phyloP scores from a whole-genome alignment of 495 filamentous ascomycete species.

The Pseudevernia furfuracea region DNA sequence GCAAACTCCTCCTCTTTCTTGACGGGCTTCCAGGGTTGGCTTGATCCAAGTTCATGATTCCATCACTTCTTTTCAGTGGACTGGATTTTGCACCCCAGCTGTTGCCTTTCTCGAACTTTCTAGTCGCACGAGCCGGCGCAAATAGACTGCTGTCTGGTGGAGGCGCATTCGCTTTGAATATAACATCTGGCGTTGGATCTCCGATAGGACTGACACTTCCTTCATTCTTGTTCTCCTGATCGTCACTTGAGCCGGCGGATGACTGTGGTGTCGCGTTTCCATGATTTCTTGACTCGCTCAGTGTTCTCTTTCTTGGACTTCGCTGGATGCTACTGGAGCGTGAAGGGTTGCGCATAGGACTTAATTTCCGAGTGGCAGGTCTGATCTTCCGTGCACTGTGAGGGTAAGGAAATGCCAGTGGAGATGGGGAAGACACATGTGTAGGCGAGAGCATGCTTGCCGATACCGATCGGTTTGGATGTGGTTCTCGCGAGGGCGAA shows the following conservation, averaged over 20 bases:
- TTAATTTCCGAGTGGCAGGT: constrained; percentile 41
- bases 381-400: constrained; percentile 44
- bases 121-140: constrained; percentile 40
- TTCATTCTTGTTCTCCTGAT: constrained; percentile 22
- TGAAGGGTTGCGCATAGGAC: constrained; percentile 41
- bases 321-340: constrained; percentile 55
- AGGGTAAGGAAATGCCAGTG: constrained; percentile 47
- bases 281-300: constrained; percentile 60
- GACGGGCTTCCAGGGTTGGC: constrained; percentile 71
- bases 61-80: constrained; percentile 87
- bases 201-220: constrained; percentile 30
- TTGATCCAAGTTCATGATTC: constrained; percentile 78
- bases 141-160: constrained; percentile 31
- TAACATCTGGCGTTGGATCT: constrained; percentile 18
- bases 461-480: constrained; percentile 38
- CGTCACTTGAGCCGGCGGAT: constrained; percentile 30
- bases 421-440: constrained; percentile 33
- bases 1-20: constrained; percentile 77
- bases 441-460: constrained; percentile 26
- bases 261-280: constrained; percentile 55
- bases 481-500: constrained; percentile 42
- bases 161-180: constrained; percentile 19
- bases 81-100: constrained; percentile 56
- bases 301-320: constrained; percentile 67
- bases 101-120: constrained; percentile 34